phyloP scores from a whole-genome alignment of 2,329 filamentous ascomycete species.

The Xylariaceae sp. region DNA sequence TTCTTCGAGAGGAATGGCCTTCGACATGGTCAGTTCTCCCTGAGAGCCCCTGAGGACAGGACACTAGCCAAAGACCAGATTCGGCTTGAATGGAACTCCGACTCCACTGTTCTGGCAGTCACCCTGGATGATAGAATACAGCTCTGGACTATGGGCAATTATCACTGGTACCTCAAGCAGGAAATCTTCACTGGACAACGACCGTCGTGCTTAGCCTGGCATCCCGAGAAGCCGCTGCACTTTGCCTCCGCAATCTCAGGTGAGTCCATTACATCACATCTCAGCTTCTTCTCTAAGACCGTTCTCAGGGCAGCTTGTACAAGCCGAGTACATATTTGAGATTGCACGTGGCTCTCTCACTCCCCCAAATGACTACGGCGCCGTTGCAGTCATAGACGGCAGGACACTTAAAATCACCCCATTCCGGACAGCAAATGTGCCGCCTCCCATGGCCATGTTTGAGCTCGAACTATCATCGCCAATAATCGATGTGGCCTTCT shows the following conservation, averaged over 20 bases:
- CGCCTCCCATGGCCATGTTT: slow-evolving; percentile 85
- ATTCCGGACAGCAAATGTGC: slow-evolving; percentile 73
- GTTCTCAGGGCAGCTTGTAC: slow-evolving; percentile 39
- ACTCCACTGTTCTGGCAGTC: slow-evolving; percentile 88
- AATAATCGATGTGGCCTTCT: slow-evolving; percentile 68
- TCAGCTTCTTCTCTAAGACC: slow-evolving; percentile 2
- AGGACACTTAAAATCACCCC: slow-evolving; percentile 74
- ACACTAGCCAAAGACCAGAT: slow-evolving; percentile 50
- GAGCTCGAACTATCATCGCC: slow-evolving; percentile 58
- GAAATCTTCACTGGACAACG: slow-evolving; percentile 51
- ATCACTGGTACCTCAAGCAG: slow-evolving; percentile 96
- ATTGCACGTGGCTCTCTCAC: slow-evolving; percentile 61
- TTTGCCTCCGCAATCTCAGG: slow-evolving; percentile 49
- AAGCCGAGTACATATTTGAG: slow-evolving; percentile 61
- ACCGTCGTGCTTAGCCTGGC: slow-evolving; percentile 55
- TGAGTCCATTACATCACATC: slow-evolving; percentile 28
- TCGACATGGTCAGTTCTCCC: slow-evolving; percentile 87
- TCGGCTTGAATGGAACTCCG: slow-evolving; percentile 75
- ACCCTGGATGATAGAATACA: slow-evolving; percentile 68
- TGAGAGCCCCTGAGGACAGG: slow-evolving; percentile 57
- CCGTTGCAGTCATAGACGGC: slow-evolving; percentile 80
- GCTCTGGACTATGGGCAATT: slow-evolving; percentile 95
- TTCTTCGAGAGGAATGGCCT: slow-evolving; percentile 98
- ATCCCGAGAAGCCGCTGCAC: slow-evolving; percentile 73
- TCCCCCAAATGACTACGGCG: slow-evolving; percentile 68